Evolutionary conservation across 2,329 filamentous ascomycete species (phyloP), one percentile per base, ranked within the genome.

Genomic region (Laburnicola sp.): DNA sequence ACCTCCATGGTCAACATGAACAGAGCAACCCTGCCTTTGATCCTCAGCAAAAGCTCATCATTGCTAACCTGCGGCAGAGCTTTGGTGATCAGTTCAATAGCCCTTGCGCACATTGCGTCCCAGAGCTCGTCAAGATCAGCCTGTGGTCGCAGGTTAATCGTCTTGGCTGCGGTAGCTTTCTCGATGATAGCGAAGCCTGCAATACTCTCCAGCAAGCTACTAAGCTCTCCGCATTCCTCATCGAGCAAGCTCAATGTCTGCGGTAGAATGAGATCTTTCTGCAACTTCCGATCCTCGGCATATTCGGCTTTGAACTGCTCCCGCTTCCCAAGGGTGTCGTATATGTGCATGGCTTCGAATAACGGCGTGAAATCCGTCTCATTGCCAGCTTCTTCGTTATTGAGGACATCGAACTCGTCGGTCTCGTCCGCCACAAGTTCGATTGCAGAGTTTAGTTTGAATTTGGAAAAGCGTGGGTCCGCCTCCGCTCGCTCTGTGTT

Each of bases 1-100:
- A 89, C 89, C 80, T 96, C 91, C 93, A 99, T 97, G 1, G 94
- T 97, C 68, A 99, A 90, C 64, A 97, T 96, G 70, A 99, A 99
- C 10, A 99, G 79, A 3, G 92, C 89, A 66, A 97, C 86, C 25
- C 95, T 84, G 39, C 91, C 91, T 73, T 99, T 99, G 66, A 97
- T 92, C 70, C 94, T 96, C n/a, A 97, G 78, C 31, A 99, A 78
- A 26, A 88, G 84, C 68, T 97, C 92, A 9, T 94, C 91, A 68
- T 95, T 94, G 51, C 85, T 86, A n/a, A 99, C 84, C 35, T 86
- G 84, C 43, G 83, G 82, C 3, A 99, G 77, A 0, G 90, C 87
- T 60, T 87, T 89, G 0, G 87, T 86, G 56, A 96, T 95, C 41
- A 97, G 78, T 6, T 81, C 82, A 59, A 97, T 91, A 0, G 90